These are phyloP conservation scores for Daldinia childiae DNA, from an alignment of 495 filamentous ascomycete genomes.

Conservation along the genomic window DNA sequence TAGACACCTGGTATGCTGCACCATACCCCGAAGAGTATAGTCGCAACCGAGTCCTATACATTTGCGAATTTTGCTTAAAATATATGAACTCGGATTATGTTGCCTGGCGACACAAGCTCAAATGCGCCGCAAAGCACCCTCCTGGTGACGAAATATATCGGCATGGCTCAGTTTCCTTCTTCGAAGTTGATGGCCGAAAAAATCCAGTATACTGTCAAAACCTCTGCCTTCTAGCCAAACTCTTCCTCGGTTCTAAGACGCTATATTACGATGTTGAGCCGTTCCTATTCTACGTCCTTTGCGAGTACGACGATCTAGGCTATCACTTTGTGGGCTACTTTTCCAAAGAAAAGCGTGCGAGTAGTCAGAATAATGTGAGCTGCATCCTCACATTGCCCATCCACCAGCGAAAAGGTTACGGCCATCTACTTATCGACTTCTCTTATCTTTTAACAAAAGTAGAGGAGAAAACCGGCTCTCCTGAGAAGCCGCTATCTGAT, in stretches of 20 bases:
- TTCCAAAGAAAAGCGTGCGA: constrained; percentile 97
- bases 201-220: constrained; percentile 98
- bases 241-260: constrained; percentile 97
- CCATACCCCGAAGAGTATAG: constrained; percentile 99
- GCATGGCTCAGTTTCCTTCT: constrained; percentile 91
- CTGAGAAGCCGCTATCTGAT: constrained; percentile 96
- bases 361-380: constrained; percentile 94
- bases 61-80: constrained; percentile 98
- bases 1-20: constrained; percentile 99
- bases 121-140: constrained; percentile 95
- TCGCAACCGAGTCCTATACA: constrained; percentile 91
- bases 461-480: constrained; percentile 93
- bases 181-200: constrained; percentile 96
- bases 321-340: constrained; percentile 99
- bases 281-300: constrained; percentile 98
- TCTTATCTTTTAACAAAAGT: constrained; percentile 94
- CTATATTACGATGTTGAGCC: constrained; percentile 99
- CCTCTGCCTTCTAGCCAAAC: constrained; percentile 91
- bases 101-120: constrained; percentile 96
- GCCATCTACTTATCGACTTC: constrained; percentile 95
- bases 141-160: constrained; percentile 98
- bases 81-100: constrained; percentile 99
- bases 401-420: constrained; percentile 96
- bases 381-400: constrained; percentile 97
- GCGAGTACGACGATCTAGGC: constrained; percentile 89